phyloP scores from a whole-genome alignment of 768 basidiomycete genomes.

The Collybia sp. region DNA sequence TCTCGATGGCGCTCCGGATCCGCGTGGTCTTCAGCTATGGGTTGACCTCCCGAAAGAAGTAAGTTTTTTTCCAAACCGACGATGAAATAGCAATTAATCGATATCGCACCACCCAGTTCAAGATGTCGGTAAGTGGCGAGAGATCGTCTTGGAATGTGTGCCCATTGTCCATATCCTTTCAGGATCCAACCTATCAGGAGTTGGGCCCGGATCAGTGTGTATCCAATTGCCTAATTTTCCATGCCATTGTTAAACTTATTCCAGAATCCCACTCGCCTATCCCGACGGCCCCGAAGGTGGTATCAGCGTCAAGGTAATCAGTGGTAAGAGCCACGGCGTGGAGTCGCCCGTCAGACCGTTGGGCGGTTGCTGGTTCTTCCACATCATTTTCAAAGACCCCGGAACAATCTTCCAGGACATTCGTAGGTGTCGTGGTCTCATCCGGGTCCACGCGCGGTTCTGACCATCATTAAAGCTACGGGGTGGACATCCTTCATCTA shows the following conservation, averaged over 20 bases:
- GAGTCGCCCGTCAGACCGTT: slow-evolving; percentile 87
- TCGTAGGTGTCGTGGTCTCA: slow-evolving; percentile 42
- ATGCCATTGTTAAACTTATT: background rate
- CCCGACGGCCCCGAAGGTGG: slow-evolving; percentile 66
- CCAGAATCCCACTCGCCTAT: slow-evolving; percentile 68
- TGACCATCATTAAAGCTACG: slow-evolving; percentile 36
- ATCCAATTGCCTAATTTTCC: background rate
- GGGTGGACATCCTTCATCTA: slow-evolving; percentile 92
- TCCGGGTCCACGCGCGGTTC: background rate
- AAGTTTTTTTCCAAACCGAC: slow-evolving; percentile 14
- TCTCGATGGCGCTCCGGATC: slow-evolving; percentile 57
- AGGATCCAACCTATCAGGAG: slow-evolving; percentile 85
- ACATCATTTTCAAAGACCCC: slow-evolving; percentile 61
- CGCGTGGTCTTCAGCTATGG: slow-evolving; percentile 86
- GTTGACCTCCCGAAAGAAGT: slow-evolving; percentile 74
- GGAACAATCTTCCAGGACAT: slow-evolving; percentile 77
- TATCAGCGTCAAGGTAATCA: slow-evolving; percentile 77
- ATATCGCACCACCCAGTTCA: slow-evolving; percentile 44
- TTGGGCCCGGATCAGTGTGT: slow-evolving; percentile 57
- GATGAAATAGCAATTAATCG: slow-evolving; percentile 5
- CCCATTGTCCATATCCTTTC: background rate
- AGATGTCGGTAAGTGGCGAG: slow-evolving; percentile 55
- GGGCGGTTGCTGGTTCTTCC: slow-evolving; percentile 94
- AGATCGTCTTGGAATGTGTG: background rate
- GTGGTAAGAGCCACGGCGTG: slow-evolving; percentile 81